A percentile compares a stretch with the other conserved stretches of the same genome.
These are phyloP conservation scores for Nitzschia inconspicua DNA, from an alignment of 108 stramenopile genomes.

Conservation along the genomic window DNA sequence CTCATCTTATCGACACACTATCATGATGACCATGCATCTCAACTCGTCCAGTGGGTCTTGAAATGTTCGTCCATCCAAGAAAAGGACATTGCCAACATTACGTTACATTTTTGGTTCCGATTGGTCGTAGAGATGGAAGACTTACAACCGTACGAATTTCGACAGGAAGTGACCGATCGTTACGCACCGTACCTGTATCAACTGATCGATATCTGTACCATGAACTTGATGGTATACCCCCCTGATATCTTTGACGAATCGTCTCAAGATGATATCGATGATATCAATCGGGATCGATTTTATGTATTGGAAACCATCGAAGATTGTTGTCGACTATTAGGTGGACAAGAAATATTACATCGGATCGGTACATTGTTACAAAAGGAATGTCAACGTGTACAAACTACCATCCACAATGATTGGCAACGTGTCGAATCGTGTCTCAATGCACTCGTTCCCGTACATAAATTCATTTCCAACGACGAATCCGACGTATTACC, in stretches of 20 bases:
- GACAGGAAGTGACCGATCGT: conserved; percentile 73
- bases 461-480: conserved; percentile 71
- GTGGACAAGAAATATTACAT: conserved; percentile 62
- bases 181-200: conserved; percentile 60
- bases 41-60: conserved; percentile 75
- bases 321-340: conserved; percentile 85
- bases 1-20: conserved; percentile 54
- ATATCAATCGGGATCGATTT: conserved; percentile 65
- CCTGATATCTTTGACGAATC: conserved; percentile 53
- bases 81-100: conserved; percentile 80
- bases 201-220: conserved; percentile 56
- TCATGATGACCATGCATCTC: conserved; percentile 9
- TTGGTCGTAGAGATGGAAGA: conserved; percentile 77
- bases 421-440: conserved; percentile 89
- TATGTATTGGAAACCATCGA: conserved; percentile 84
- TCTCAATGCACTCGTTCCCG: conserved; percentile 62
- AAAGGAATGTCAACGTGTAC: conserved; percentile 40
- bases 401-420: conserved; percentile 17
- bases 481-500: conserved; percentile 74
- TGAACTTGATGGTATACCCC: conserved; percentile 63
- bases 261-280: conserved; percentile 67
- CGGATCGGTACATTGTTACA: conserved; percentile 49
- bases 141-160: conserved; percentile 73
- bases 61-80: conserved; percentile 66
- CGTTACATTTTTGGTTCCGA: conserved; percentile 91